Evolutionary conservation across 2,329 filamentous ascomycete species (phyloP).

Genomic region (Trichoderma koningii): DNA sequence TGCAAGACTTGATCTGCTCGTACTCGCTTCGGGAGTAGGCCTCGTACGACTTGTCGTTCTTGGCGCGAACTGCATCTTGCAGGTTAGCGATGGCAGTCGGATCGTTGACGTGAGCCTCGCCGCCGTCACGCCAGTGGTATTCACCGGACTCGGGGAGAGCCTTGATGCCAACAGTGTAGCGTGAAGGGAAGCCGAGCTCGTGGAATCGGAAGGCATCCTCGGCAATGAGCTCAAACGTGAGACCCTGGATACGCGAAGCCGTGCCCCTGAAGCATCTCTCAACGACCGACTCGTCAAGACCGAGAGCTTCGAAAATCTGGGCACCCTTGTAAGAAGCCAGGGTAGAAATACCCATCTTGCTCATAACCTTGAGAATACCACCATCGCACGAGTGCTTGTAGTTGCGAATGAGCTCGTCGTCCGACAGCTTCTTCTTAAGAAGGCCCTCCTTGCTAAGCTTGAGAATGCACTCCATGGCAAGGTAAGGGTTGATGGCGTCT

Average conservation of each 20-base stretch:
- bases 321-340: slow-evolving; percentile 96
- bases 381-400: slow-evolving; percentile 97
- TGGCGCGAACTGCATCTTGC: slow-evolving; percentile 91
- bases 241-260: slow-evolving; percentile 88
- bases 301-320: slow-evolving; percentile 95
- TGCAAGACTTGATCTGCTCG: slow-evolving; percentile 96
- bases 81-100: slow-evolving; percentile 94
- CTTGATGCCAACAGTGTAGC: slow-evolving; percentile 72
- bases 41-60: slow-evolving; percentile 98
- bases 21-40: slow-evolving; percentile 92
- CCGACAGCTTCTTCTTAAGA: slow-evolving; percentile 83
- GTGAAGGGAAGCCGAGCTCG: slow-evolving; percentile 86
- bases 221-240: slow-evolving; percentile 90
- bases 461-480: slow-evolving; percentile 93
- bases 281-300: slow-evolving; percentile 87
- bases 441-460: slow-evolving; percentile 94
- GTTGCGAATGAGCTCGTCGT: slow-evolving; percentile 85
- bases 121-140: slow-evolving; percentile 97
- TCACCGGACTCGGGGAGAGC: slow-evolving; percentile 91
- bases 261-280: slow-evolving; percentile 95
- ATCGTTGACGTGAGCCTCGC: slow-evolving; percentile 93
- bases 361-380: slow-evolving; percentile 98
- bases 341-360: slow-evolving; percentile 98
- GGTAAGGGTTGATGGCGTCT: slow-evolving; percentile 91
- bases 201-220: slow-evolving; percentile 94